Percentiles rank a stretch among this genome's conserved stretches.
These are phyloP conservation scores for Ogataea minuta DNA, from an alignment of 805 yeast species.

Conservation along the genomic window DNA sequence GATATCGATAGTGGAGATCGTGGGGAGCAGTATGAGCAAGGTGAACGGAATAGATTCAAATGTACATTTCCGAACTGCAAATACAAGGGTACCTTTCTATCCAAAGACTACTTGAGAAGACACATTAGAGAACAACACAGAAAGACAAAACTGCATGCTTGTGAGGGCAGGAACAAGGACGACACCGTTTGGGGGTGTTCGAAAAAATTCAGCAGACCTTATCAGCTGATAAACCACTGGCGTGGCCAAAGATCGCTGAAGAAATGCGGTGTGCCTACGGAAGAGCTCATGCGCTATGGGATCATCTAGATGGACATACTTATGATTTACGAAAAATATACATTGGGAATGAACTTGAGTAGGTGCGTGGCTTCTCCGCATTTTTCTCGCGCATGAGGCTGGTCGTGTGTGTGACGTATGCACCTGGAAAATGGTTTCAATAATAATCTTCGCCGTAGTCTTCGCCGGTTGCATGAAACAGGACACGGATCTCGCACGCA, in stretches of 20 bases:
- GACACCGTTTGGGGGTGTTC: conserved; percentile 33
- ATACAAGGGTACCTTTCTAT: conserved; percentile 32
- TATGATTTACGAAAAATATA: conserved; percentile 1
- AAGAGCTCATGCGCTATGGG: conserved; percentile 23
- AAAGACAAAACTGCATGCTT: conserved; percentile 26
- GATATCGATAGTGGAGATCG: conserved; percentile 5
- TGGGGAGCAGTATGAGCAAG: conserved; percentile 1
- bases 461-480: conserved; percentile 4
- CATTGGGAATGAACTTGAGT: background rate
- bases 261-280: conserved; percentile 30
- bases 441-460: background rate
- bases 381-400: background rate
- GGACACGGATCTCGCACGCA: conserved; percentile 1
- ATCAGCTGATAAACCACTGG: conserved; percentile 36
- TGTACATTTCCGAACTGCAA: conserved; percentile 26
- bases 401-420: conserved; percentile 1
- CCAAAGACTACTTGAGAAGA: conserved; percentile 31
- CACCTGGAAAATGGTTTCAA: background rate
- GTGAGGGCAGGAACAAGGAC: conserved; percentile 24
- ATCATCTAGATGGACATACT: conserved; percentile 9
- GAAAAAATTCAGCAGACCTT: conserved; percentile 33
- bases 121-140: conserved; percentile 34
- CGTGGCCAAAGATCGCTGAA: conserved; percentile 31
- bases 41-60: conserved; percentile 13
- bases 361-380: conserved; percentile 2